These are phyloP conservation scores for Tetrahymena borealis DNA, from an alignment of 73 alveolate species.

Conservation along the genomic window DNA sequence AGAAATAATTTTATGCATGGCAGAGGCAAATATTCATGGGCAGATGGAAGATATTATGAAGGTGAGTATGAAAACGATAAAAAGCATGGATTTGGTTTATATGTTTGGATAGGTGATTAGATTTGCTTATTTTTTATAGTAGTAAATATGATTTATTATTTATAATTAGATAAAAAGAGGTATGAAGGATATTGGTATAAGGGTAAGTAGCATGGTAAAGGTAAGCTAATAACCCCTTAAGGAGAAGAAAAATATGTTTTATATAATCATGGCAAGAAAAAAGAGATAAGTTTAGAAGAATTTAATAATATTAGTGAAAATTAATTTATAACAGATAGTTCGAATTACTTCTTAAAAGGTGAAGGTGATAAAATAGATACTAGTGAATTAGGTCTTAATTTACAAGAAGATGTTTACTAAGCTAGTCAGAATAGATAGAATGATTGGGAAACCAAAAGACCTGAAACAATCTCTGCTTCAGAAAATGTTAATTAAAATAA, in stretches of 20 bases:
- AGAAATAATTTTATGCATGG: slow-evolving; percentile 43
- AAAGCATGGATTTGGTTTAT: slow-evolving; percentile 41
- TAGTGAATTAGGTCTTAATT: neutral
- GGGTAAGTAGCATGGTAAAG: slow-evolving; percentile 44
- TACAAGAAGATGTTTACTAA: neutral
- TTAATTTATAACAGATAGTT: neutral
- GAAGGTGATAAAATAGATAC: neutral
- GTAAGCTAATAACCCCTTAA: neutral
- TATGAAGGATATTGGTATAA: slow-evolving; percentile 43
- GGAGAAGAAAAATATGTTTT: neutral
- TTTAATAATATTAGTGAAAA: neutral
- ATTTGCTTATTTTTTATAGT: neutral
- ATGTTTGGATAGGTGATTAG: slow-evolving; percentile 19
- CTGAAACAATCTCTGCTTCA: neutral
- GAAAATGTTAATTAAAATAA: neutral
- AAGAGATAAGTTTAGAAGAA: neutral
- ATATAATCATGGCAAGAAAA: neutral
- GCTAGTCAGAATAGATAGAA: neutral
- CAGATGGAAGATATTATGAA: slow-evolving; percentile 41
- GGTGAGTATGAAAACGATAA: slow-evolving; percentile 44
- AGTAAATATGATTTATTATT: neutral
- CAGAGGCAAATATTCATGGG: slow-evolving; percentile 36
- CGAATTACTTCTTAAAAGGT: neutral
- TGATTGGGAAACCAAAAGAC: neutral
- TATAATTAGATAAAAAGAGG: neutral